phyloP scores from a whole-genome alignment of 768 basidiomycete species.

The button mushroom (Agaricus bisporus) region DNA sequence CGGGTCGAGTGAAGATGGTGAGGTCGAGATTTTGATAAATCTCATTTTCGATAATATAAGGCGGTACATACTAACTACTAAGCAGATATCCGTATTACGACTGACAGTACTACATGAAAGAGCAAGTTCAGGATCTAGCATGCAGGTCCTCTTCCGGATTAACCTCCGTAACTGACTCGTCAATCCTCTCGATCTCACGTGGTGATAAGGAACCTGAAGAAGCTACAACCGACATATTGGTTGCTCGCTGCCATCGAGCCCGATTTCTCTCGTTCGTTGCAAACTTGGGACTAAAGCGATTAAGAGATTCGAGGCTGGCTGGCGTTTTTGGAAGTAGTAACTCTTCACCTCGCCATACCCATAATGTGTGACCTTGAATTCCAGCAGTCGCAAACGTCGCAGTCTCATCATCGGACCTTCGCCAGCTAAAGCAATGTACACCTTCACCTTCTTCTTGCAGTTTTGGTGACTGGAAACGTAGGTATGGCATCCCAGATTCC shows the following conservation, averaged over 20 bases:
- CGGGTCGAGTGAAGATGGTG: no score
- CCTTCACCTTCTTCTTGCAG: slow-evolving; percentile 4
- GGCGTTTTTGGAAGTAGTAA: neutral
- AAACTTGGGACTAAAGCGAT: neutral
- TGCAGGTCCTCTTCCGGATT: neutral
- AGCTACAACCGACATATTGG: neutral
- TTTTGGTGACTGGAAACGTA: slow-evolving; percentile 2
- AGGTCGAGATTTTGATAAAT: no score
- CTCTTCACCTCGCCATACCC: slow-evolving; percentile 5
- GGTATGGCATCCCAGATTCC: slow-evolving; percentile 1
- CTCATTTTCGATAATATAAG: no score
- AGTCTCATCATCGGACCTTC: neutral
- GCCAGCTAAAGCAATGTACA: slow-evolving; percentile 6
- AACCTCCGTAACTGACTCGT: neutral
- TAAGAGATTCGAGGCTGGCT: neutral
- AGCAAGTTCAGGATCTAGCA: neutral
- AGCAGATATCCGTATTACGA: no score
- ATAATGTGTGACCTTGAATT: neutral
- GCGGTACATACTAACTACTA: no score
- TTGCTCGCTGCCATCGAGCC: neutral
- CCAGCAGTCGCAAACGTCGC: slow-evolving; percentile 4
- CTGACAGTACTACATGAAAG: neutral
- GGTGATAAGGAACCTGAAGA: neutral
- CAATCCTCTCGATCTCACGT: neutral
- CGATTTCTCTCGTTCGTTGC: neutral